Conservation (phyloP, 352 stramenopile species). For the Salisapilia sapeloensis region DNA sequence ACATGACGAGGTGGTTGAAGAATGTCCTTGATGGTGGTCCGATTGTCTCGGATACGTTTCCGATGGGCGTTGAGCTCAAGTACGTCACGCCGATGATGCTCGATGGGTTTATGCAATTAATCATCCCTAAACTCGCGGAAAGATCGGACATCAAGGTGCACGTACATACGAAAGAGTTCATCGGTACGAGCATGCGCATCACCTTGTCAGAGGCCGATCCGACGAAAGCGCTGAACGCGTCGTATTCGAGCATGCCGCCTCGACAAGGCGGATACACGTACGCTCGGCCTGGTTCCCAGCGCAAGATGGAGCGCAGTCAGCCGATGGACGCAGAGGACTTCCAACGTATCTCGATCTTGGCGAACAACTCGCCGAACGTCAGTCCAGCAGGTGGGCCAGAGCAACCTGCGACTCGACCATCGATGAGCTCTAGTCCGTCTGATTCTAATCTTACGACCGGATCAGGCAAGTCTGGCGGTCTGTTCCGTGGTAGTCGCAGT, state of each 20-base stretch:
- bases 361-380: conserved; percentile 13
- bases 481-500: conserved; percentile 29
- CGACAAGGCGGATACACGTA: no score
- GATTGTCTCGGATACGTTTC: conserved; percentile 76
- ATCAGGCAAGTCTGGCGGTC: no score
- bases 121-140: conserved; percentile 77
- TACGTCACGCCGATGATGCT: conserved; percentile 84
- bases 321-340: conserved; percentile 45
- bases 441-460: conserved; percentile 23
- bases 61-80: conserved; percentile 79
- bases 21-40: conserved; percentile 73
- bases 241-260: no score
- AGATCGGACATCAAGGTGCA: conserved; percentile 72
- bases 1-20: conserved; percentile 82
- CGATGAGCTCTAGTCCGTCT: conserved; percentile 14
- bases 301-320: conserved; percentile 11
- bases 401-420: conserved; percentile 20
- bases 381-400: conserved; percentile 21
- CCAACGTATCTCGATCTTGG: conserved; percentile 49
- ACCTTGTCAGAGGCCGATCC: conserved; percentile 48
- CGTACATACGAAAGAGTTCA: conserved; percentile 83
- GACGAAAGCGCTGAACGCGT: no score
- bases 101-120: conserved; percentile 79
- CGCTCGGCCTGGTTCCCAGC: no score
- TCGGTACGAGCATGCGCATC: conserved; percentile 81